Base-by-base conservation (phyloP, 305 asterid species). In the Euphrasia arctica region DNA sequence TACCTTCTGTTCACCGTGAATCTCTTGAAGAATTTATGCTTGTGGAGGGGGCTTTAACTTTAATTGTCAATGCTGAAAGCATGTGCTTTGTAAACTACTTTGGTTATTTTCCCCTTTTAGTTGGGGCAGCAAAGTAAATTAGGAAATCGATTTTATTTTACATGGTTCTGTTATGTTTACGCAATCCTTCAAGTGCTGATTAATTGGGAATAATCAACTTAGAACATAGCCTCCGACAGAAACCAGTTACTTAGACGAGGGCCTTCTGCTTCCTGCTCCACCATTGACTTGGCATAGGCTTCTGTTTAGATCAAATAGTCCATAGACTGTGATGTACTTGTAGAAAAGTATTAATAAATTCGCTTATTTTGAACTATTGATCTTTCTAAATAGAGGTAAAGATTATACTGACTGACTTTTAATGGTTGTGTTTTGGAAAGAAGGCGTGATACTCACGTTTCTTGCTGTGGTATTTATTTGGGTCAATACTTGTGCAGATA, bases 401-500 rank as follows among this genome's bases (percentile, higher is more conserved):
- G 4, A 32, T 32, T 32, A 32, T 5, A 62, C 18, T 63, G 41
- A 58, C 12, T 66, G 43, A 42, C 11, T 41, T 54, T 41, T 41
- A 6, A 43, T 12, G 13, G 25, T 42, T 27, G 25, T 32, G 18
- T 41, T 34, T 54, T 27, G 61, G 69, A 64, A 7, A 48, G 29
- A 60, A 31, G 31, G 41, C 34, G 4, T 31, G 65, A 55, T 5
- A 56, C 51, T 55, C 39, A 49, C 47, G 48, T 49, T 4, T 45
- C 42, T 15, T 70, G 42, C 10, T 36, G 12, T 42, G 31, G 18
- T 68, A 71, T 36, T 34, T 14, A 31, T 60, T 15, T 59, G 9
- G 54, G 22, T 65, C 58, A 68, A 12, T 9, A 27, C 47, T 50
- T 59, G 45, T 72, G 69, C 72, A 92, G 98, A 70, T 77, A 81